Evolutionary conservation across 768 basidiomycete species (phyloP).

Genomic region (Crucibulum laeve): DNA sequence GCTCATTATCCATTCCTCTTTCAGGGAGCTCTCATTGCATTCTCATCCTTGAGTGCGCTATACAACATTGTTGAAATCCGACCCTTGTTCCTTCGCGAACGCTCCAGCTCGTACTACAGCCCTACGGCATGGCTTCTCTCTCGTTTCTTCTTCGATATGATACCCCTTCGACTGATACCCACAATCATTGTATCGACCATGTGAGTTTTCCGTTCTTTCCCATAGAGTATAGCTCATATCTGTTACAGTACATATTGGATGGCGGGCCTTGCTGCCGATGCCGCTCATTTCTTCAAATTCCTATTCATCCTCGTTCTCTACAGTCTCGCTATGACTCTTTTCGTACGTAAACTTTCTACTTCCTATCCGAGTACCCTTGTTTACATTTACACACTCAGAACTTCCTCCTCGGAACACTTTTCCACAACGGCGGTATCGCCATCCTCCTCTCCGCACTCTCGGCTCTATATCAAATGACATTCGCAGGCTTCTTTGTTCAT

Average conservation of each 20-base stretch:
- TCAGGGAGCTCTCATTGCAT: conserved; percentile 86
- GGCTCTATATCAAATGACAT: conserved; percentile 81
- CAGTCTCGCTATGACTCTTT: conserved; percentile 82
- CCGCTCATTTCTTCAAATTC: conserved; percentile 92
- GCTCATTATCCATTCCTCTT: conserved; percentile 5
- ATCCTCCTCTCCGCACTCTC: conserved; percentile 80
- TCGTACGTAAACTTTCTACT: conserved; percentile 41
- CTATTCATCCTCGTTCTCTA: conserved; percentile 85
- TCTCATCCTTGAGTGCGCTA: conserved; percentile 85
- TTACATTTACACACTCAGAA: conserved; percentile 44
- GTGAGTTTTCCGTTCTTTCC: conserved; percentile 35
- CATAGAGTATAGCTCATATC: not conserved
- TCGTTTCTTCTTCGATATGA: conserved; percentile 81
- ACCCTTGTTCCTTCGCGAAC: conserved; percentile 85
- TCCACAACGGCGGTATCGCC: conserved; percentile 86
- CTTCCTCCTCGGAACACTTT: conserved; percentile 81
- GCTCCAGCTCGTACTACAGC: conserved; percentile 83
- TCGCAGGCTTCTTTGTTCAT: conserved; percentile 92
- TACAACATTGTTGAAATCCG: conserved; percentile 84
- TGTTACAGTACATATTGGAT: conserved; percentile 80
- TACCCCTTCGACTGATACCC: conserved; percentile 85
- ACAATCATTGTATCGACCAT: conserved; percentile 84
- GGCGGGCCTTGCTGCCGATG: conserved; percentile 80
- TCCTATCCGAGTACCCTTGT: not conserved
- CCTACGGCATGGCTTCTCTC: conserved; percentile 92